Evolutionary conservation across 805 yeast species (phyloP).

Genomic region (Hanseniaspora guilliermondii): DNA sequence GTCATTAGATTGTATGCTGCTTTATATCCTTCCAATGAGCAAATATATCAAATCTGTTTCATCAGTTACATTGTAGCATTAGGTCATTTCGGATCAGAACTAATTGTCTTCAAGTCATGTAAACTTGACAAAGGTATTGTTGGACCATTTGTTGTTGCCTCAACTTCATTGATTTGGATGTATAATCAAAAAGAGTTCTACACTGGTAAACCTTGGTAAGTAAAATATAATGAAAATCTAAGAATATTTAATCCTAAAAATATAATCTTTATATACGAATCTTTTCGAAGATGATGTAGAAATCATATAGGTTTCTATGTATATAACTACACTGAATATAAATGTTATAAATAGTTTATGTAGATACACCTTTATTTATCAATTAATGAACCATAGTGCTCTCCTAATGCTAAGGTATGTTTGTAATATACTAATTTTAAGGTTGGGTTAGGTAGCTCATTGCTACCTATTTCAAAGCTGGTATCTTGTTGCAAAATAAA

Average conservation of each 20-base stretch:
- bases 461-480: slow-evolving; percentile 31
- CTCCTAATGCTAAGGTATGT: slow-evolving; percentile 82
- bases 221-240: no score
- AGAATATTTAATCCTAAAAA: not conserved
- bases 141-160: slow-evolving; percentile 79
- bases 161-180: slow-evolving; percentile 75
- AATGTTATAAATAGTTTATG: no score
- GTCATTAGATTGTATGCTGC: slow-evolving; percentile 82
- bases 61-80: slow-evolving; percentile 75
- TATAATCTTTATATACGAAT: not conserved
- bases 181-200: slow-evolving; percentile 54
- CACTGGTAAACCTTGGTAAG: slow-evolving; percentile 25
- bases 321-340: not conserved
- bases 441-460: slow-evolving; percentile 36
- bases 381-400: slow-evolving; percentile 77
- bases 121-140: slow-evolving; percentile 74
- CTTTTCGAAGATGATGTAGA: not conserved
- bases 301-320: not conserved
- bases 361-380: slow-evolving; percentile 28
- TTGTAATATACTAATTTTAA: slow-evolving; percentile 69
- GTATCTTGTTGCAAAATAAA: slow-evolving; percentile 56
- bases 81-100: slow-evolving; percentile 70
- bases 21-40: slow-evolving; percentile 52
- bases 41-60: slow-evolving; percentile 64
- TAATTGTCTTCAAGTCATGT: slow-evolving; percentile 68